Conservation (phyloP, 139 green algal genomes). For the Micractinium sp. region DNA sequence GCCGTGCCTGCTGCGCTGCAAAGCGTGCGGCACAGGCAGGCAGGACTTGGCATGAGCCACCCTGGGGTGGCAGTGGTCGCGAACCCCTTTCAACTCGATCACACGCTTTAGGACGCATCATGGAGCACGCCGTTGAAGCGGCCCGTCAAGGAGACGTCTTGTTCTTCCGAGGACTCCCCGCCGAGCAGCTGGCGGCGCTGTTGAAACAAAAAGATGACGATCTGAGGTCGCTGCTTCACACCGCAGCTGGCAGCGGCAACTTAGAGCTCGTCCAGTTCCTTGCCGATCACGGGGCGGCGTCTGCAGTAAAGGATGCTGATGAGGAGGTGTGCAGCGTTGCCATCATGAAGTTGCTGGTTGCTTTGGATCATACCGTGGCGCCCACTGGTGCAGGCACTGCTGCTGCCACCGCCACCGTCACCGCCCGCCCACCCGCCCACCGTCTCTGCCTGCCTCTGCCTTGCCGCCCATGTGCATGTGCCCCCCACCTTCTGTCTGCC, state of each 20-base stretch:
- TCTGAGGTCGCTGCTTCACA: constrained; percentile 70
- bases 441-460: neutral
- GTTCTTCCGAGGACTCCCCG: constrained; percentile 49
- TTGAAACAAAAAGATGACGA: constrained; percentile 66
- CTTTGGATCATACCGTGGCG: neutral
- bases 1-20: too few species aligned
- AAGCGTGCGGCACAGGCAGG: too few species aligned
- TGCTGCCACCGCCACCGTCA: neutral
- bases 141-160: constrained; percentile 55
- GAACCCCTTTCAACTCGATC: too few species aligned
- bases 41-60: too few species aligned
- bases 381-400: neutral
- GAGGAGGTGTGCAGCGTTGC: constrained; percentile 61
- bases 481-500: neutral
- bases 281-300: constrained; percentile 37
- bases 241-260: constrained; percentile 51
- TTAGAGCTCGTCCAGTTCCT: constrained; percentile 62
- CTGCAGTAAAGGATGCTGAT: constrained; percentile 56
- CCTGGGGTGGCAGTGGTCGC: too few species aligned
- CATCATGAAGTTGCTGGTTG: neutral
- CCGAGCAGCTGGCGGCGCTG: constrained; percentile 50
- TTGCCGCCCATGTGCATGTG: neutral
- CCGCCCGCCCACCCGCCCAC: neutral
- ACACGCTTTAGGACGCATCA: constrained; percentile 9
- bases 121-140: constrained; percentile 56